phyloP scores from a whole-genome alignment of 352 stramenopile species.

The Phytophthora nicotianae region DNA sequence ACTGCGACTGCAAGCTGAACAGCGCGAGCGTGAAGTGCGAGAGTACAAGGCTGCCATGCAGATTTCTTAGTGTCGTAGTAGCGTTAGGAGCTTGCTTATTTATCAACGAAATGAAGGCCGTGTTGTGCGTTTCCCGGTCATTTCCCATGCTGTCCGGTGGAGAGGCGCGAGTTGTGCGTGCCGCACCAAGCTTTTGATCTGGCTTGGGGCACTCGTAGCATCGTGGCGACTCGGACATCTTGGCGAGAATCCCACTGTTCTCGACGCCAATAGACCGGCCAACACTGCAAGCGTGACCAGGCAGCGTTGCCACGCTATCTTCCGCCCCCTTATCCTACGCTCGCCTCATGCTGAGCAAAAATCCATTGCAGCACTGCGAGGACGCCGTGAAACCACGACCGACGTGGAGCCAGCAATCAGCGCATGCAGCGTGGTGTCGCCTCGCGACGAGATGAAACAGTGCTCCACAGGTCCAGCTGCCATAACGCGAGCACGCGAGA shows the following conservation, averaged over 20 bases:
- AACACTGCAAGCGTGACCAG: conserved; percentile 3
- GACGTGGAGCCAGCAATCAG: conserved; percentile 1
- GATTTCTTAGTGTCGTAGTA: conserved; percentile 1
- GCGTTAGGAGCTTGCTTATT: conserved; percentile 8
- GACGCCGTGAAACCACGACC: background rate
- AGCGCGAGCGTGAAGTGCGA: conserved; percentile 54
- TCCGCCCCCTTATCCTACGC: conserved; percentile 26
- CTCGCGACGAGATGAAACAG: conserved; percentile 25
- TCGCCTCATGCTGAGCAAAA: background rate
- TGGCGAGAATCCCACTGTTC: conserved; percentile 24
- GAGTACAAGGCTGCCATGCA: conserved; percentile 66
- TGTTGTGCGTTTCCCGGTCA: background rate
- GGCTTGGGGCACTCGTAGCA: conserved; percentile 5
- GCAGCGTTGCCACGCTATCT: conserved; percentile 26
- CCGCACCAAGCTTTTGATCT: background rate
- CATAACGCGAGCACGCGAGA: conserved; percentile 13
- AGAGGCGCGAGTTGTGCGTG: too few relatives aligned
- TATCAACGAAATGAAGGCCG: conserved; percentile 15
- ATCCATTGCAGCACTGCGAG: background rate
- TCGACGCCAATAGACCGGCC: conserved; percentile 6
- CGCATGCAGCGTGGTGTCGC: conserved; percentile 4
- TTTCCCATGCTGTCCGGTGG: too few relatives aligned
- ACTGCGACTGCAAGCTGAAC: conserved; percentile 51
- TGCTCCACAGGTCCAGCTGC: conserved; percentile 22
- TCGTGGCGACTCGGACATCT: conserved; percentile 13